These are phyloP conservation scores for Hypholoma fasciculare DNA, from an alignment of 768 basidiomycete genomes.

Conservation along the genomic window DNA sequence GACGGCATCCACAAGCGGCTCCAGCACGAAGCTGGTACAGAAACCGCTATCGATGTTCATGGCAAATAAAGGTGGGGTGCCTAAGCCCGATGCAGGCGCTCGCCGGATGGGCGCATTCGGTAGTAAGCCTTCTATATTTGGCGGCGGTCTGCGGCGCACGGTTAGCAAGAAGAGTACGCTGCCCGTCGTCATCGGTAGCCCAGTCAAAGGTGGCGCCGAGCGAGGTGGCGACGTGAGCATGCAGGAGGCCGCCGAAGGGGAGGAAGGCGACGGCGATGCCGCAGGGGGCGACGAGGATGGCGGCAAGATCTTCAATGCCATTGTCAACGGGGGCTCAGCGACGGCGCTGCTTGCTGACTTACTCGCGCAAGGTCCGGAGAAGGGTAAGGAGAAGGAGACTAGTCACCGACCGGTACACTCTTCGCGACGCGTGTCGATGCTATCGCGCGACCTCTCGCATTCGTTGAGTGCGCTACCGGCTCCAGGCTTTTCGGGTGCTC, in stretches of 20 bases:
- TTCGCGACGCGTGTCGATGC: slow-evolving; percentile 56
- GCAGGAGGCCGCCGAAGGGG: slow-evolving; percentile 15
- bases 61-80: slow-evolving; percentile 11
- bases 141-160: slow-evolving; percentile 27
- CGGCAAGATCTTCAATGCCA: slow-evolving; percentile 17
- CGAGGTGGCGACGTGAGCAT: slow-evolving; percentile 15
- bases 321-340: slow-evolving; percentile 11
- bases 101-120: slow-evolving; percentile 12
- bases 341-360: slow-evolving; percentile 13
- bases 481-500: not conserved
- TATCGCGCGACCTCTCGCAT: slow-evolving; percentile 60
- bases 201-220: slow-evolving; percentile 40
- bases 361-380: slow-evolving; percentile 19
- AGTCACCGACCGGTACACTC: slow-evolving; percentile 30
- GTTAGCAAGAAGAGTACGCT: slow-evolving; percentile 46
- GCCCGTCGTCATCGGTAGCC: slow-evolving; percentile 48
- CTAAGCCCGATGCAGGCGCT: not conserved
- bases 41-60: slow-evolving; percentile 30
- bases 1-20: not conserved
- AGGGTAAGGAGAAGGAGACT: slow-evolving; percentile 32
- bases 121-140: slow-evolving; percentile 25
- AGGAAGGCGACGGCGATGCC: slow-evolving; percentile 8
- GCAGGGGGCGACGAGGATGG: not conserved
- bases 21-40: slow-evolving; percentile 22
- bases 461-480: slow-evolving; percentile 53